These are phyloP conservation scores for Nakaseomyces kungkrabaensis DNA, from an alignment of 1,139 yeast genomes.

Conservation along the genomic window DNA sequence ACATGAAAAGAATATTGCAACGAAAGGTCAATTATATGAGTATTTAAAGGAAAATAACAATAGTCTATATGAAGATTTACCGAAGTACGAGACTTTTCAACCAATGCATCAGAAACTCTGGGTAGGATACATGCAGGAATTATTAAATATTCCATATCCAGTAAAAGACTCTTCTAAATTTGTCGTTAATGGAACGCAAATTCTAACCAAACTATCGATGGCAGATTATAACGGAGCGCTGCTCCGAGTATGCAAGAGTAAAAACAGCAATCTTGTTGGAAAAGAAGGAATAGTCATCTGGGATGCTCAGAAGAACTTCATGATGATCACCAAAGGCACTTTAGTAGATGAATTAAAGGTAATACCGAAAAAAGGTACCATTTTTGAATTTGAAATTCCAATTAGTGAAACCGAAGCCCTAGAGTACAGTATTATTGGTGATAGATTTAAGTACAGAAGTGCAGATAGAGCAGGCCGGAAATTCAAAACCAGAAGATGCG, in stretches of 20 bases:
- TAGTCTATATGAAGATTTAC: conserved; percentile 15
- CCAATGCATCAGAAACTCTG: conserved; percentile 27
- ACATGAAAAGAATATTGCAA: conserved; percentile 11
- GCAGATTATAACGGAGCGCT: conserved; percentile 82
- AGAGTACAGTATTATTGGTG: conserved; percentile 66
- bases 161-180: conserved; percentile 13
- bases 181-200: conserved; percentile 18
- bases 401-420: conserved; percentile 31
- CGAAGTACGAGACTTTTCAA: conserved; percentile 17
- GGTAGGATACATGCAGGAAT: conserved; percentile 27
- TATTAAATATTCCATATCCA: conserved; percentile 16
- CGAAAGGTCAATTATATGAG: conserved; percentile 7
- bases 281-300: conserved; percentile 70
- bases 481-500: conserved; percentile 70
- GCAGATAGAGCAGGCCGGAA: conserved; percentile 79
- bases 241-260: conserved; percentile 48
- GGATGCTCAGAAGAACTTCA: conserved; percentile 74
- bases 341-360: conserved; percentile 44
- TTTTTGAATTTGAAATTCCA: conserved; percentile 47
- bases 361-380: conserved; percentile 51
- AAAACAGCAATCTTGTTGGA: conserved; percentile 53
- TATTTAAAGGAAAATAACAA: conserved; percentile 13
- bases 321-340: conserved; percentile 48
- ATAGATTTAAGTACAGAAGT: conserved; percentile 65
- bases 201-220: conserved; percentile 50